These are phyloP conservation scores for Penicillium taxi DNA, from an alignment of 495 filamentous ascomycete species.

Conservation along the genomic window DNA sequence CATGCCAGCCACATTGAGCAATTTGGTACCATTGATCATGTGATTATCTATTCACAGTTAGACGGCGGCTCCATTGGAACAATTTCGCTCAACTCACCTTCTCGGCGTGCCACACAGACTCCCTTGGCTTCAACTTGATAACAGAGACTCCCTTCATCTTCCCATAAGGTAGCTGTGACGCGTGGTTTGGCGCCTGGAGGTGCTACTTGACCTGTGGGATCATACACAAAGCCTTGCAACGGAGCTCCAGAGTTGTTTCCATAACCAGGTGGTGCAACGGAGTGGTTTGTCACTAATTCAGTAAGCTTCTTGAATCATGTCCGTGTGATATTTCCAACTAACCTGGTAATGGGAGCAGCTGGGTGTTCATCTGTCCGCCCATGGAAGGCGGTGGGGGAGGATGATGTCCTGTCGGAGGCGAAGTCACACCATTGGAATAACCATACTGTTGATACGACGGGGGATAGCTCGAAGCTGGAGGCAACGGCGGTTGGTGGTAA, in stretches of 20 bases:
- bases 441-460: conserved; percentile 63
- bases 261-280: conserved; percentile 36
- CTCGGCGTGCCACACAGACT: conserved; percentile 87
- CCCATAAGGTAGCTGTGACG: conserved; percentile 95
- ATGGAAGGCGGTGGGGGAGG: conserved; percentile 65
- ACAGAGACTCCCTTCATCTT: conserved; percentile 95
- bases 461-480: conserved; percentile 69
- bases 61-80: neutral
- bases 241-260: conserved; percentile 44
- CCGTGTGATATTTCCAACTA: too few species aligned
- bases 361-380: conserved; percentile 41
- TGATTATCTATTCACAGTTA: conserved; percentile 64
- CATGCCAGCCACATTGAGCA: conserved; percentile 97
- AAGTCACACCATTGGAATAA: conserved; percentile 68
- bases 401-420: conserved; percentile 58
- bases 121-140: conserved; percentile 97
- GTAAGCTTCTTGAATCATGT: conserved; percentile 10
- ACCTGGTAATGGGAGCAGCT: conserved; percentile 64
- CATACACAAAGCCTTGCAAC: conserved; percentile 54
- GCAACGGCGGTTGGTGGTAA: conserved; percentile 70
- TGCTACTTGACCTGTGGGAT: conserved; percentile 84
- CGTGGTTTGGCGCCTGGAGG: conserved; percentile 98
- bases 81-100: conserved; percentile 76
- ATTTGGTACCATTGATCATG: conserved; percentile 98
- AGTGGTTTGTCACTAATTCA: conserved; percentile 35